A percentile compares a stretch with the other conserved stretches of the same genome.
Evolutionary conservation across 768 basidiomycete genomes (phyloP).

Genomic region (Phaffia australis): DNA sequence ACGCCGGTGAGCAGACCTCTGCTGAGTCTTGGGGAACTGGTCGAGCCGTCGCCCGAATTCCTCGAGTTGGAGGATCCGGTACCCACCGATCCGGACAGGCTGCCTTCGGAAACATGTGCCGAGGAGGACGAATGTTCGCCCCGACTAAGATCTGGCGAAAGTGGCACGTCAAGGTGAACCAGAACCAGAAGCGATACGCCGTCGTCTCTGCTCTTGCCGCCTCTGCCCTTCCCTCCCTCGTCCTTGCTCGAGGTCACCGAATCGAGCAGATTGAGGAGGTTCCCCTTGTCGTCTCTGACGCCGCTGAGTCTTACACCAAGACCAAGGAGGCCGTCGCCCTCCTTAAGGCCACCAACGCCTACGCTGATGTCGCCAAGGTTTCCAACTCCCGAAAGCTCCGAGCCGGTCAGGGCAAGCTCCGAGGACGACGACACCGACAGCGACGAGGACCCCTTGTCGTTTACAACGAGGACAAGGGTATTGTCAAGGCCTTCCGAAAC

Average conservation of each 20-base stretch:
- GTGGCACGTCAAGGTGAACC: conserved; percentile 99
- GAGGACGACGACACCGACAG: conserved; percentile 92
- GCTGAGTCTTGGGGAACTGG: conserved; percentile 97
- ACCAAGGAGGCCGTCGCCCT: conserved; percentile 93
- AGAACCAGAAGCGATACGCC: conserved; percentile 97
- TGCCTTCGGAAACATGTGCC: conserved; percentile 99
- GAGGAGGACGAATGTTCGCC: conserved; percentile 99
- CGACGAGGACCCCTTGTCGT: conserved; percentile 94
- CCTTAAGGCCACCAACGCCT: conserved; percentile 78
- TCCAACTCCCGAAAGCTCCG: conserved; percentile 94
- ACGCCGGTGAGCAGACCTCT: conserved; percentile 97
- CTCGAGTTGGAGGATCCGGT: conserved; percentile 97
- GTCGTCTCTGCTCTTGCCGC: conserved; percentile 96
- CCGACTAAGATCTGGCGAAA: conserved; percentile 99
- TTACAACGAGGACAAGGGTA: conserved; percentile 93
- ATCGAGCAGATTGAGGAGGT: conserved; percentile 96
- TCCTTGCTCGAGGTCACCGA: conserved; percentile 96
- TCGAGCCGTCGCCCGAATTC: conserved; percentile 99
- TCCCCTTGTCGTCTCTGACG: conserved; percentile 73
- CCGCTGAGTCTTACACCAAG: conserved; percentile 79
- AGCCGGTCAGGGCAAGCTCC: conserved; percentile 93
- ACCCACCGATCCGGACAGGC: conserved; percentile 98
- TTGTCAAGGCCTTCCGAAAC: conserved; percentile 98
- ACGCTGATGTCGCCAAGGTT: conserved; percentile 88
- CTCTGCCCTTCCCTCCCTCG: conserved; percentile 92